Conservation (phyloP, 768 basidiomycete genomes). For the Auriscalpium microsporum region DNA sequence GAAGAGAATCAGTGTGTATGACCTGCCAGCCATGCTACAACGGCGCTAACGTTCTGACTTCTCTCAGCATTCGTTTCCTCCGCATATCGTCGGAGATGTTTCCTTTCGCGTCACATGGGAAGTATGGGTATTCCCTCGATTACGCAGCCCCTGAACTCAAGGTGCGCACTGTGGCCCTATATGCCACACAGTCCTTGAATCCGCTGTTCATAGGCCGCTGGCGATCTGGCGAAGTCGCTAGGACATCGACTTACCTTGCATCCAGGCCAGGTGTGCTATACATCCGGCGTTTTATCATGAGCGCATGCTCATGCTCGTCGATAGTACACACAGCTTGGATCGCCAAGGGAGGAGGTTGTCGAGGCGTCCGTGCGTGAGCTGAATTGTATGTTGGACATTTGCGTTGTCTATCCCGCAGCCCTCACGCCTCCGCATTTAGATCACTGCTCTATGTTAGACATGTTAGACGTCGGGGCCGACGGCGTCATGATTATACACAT, state of each 20-base stretch:
- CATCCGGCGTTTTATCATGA: neutral
- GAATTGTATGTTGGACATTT: conserved; percentile 30
- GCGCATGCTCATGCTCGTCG: neutral
- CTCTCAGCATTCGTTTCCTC: conserved; percentile 66
- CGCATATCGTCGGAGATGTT: conserved; percentile 89
- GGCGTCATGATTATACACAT: conserved; percentile 85
- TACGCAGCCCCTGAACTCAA: conserved; percentile 56
- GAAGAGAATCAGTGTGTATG: conserved; percentile 58
- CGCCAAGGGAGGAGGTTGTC: conserved; percentile 68
- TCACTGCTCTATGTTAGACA: conserved; percentile 81
- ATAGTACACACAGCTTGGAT: conserved; percentile 70
- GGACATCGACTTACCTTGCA: conserved; percentile 72
- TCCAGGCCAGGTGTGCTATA: conserved; percentile 54
- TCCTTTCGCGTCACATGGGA: conserved; percentile 79
- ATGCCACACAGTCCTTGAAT: conserved; percentile 5
- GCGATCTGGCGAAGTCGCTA: conserved; percentile 38
- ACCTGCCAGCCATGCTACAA: neutral
- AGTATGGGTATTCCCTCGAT: conserved; percentile 72
- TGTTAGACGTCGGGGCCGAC: conserved; percentile 76
- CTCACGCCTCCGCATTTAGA: conserved; percentile 25
- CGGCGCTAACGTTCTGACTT: neutral
- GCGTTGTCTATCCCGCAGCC: neutral
- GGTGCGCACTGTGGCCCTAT: conserved; percentile 14
- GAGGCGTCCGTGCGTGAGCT: conserved; percentile 73
- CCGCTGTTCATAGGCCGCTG: conserved; percentile 19